These are phyloP conservation scores for Endocladia muricata DNA, from an alignment of 31 red algal species.

Conservation along the genomic window DNA sequence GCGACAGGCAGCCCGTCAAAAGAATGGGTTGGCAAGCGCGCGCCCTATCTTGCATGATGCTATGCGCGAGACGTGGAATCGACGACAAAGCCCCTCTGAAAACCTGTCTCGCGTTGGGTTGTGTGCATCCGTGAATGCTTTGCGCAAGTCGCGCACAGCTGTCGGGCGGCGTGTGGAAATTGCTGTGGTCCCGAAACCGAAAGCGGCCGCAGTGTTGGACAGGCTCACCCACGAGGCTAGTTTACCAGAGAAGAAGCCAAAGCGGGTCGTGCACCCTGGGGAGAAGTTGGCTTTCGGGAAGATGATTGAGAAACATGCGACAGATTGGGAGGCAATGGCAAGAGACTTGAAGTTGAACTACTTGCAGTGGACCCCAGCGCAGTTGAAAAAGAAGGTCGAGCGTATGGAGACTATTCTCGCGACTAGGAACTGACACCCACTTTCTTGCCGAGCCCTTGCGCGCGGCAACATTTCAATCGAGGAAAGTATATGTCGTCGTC, in stretches of 20 bases:
- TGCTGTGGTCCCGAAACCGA: not conserved
- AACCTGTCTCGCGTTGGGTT: conserved; percentile 47
- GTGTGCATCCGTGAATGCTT: conserved; percentile 25
- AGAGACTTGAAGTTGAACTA: conserved; percentile 72
- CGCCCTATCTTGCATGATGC: conserved; percentile 13
- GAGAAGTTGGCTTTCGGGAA: conserved; percentile 37
- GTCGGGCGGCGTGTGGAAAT: not conserved
- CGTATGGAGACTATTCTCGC: conserved; percentile 38
- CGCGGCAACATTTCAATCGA: no score
- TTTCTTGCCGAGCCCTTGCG: no score
- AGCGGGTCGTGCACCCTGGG: conserved; percentile 48
- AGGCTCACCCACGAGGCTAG: conserved; percentile 11
- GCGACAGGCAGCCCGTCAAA: conserved; percentile 13
- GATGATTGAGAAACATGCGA: conserved; percentile 32
- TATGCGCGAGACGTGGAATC: conserved; percentile 42
- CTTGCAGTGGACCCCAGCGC: conserved; percentile 50
- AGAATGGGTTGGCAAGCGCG: not conserved
- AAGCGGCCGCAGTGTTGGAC: conserved; percentile 10
- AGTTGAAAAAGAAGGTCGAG: conserved; percentile 47
- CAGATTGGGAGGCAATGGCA: conserved; percentile 54
- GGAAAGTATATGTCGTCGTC: no score
- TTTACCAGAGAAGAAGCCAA: conserved; percentile 14
- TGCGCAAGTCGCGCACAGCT: conserved; percentile 4
- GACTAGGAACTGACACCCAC: no score
- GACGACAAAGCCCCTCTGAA: conserved; percentile 8